Percentiles rank a stretch among this genome's conserved stretches.
These are phyloP conservation scores for Crithidia fasciculata DNA, from an alignment of 208 protist species.

Conservation along the genomic window DNA sequence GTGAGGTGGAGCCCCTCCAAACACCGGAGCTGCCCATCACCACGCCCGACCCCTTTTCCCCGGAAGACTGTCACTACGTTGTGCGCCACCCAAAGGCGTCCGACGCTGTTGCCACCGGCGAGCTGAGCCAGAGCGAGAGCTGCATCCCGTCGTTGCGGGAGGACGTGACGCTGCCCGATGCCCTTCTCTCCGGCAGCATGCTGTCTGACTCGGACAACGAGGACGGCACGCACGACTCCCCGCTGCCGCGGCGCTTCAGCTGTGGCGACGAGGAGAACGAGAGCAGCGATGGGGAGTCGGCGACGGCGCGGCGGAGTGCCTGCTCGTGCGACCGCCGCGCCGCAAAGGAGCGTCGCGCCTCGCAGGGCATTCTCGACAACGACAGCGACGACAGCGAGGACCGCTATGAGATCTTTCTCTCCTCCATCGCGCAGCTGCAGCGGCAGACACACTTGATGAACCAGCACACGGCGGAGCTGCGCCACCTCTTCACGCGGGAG, in stretches of 20 bases:
- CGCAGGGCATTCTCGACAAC: not conserved
- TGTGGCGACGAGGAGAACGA: not conserved
- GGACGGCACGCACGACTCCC: not conserved
- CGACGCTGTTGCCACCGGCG: not conserved
- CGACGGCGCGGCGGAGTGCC: not conserved
- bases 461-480: slow-evolving; percentile 12
- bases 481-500: slow-evolving; percentile 21
- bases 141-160: not conserved
- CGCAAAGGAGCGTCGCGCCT: slow-evolving; percentile 1
- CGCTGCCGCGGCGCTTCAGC: not conserved
- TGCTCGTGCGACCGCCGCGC: not conserved
- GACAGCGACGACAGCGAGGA: not conserved
- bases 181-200: slow-evolving; percentile 5
- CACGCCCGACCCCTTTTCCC: slow-evolving; percentile 18
- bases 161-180: slow-evolving; percentile 8
- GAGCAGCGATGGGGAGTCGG: slow-evolving; percentile 4
- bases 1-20: slow-evolving; percentile 16
- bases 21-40: not conserved
- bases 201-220: not conserved
- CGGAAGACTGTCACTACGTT: slow-evolving; percentile 21
- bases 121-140: not conserved
- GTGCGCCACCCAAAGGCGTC: slow-evolving; percentile 4
- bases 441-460: slow-evolving; percentile 12
- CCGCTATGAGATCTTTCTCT: slow-evolving; percentile 20
- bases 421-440: slow-evolving; percentile 14